Conservation (phyloP, 257 asterid species). For the Gynochthodes officinalis region DNA sequence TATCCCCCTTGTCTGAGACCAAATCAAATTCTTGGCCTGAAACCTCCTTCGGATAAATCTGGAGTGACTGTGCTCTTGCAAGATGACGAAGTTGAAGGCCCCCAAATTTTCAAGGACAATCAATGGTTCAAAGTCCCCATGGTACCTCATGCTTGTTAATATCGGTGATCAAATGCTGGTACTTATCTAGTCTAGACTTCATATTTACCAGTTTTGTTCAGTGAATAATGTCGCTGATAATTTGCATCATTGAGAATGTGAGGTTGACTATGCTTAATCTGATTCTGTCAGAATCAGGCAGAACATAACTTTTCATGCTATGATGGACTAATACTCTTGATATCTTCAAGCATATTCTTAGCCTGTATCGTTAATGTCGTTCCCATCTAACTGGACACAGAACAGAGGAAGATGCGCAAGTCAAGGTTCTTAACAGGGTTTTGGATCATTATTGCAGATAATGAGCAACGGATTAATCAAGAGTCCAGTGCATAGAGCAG, state of each 20-base stretch:
- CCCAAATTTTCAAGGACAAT: conserved; percentile 46
- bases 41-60: conserved; percentile 45
- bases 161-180: conserved; percentile 69
- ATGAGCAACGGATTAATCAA: conserved; percentile 47
- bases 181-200: background rate
- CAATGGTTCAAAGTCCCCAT: conserved; percentile 54
- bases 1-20: conserved; percentile 47
- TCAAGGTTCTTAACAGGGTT: too few species aligned
- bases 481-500: conserved; percentile 47
- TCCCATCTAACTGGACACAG: background rate
- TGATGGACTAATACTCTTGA: too few species aligned
- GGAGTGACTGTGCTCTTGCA: conserved; percentile 33
- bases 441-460: conserved; percentile 34
- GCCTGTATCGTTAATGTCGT: too few species aligned
- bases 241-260: background rate
- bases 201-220: background rate
- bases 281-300: background rate
- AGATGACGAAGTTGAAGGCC: conserved; percentile 41
- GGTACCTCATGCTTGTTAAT: conserved; percentile 41
- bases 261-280: background rate
- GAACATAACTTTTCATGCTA: too few species aligned
- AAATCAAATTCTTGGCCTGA: conserved; percentile 29
- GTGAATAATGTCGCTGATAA: background rate
- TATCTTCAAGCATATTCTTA: background rate
- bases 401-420: background rate